Evolutionary conservation across 768 basidiomycete genomes (phyloP).

Genomic region (Suillus alpinus): DNA sequence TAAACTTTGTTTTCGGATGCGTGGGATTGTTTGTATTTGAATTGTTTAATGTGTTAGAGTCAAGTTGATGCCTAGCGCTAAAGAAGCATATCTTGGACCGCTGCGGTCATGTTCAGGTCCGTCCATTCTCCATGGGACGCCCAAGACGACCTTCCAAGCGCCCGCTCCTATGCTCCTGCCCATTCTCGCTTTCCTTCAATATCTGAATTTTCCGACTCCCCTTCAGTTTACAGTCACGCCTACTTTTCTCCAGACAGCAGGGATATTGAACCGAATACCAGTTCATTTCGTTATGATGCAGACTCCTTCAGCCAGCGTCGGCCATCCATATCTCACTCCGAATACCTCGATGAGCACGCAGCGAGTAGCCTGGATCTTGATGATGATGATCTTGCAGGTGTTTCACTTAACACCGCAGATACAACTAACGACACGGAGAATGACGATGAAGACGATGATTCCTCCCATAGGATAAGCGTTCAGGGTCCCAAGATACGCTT

Average conservation of each 20-base stretch:
- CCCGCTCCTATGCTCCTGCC: constrained; percentile 40
- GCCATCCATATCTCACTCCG: constrained; percentile 31
- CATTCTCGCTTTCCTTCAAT: constrained; percentile 51
- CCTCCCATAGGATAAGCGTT: constrained; percentile 58
- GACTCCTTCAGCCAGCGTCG: constrained; percentile 24
- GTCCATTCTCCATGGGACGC: constrained; percentile 34
- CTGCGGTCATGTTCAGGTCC: constrained; percentile 40
- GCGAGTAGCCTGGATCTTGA: constrained; percentile 57
- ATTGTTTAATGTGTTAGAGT: neutral
- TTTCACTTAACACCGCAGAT: constrained; percentile 27
- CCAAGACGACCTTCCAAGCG: constrained; percentile 48
- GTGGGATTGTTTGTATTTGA: neutral
- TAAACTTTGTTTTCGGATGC: neutral
- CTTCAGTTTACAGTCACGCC: constrained; percentile 64
- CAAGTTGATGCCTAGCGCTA: neutral
- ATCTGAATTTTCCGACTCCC: constrained; percentile 62
- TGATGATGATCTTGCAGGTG: constrained; percentile 33
- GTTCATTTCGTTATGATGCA: constrained; percentile 26
- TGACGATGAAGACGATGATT: constrained; percentile 42
- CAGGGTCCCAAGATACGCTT: constrained; percentile 84
- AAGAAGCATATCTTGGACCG: constrained; percentile 8
- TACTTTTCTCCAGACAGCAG: constrained; percentile 48
- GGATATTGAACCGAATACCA: constrained; percentile 30
- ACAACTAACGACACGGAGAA: constrained; percentile 33
- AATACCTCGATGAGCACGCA: constrained; percentile 44